phyloP scores from a whole-genome alignment of 495 filamentous ascomycete species.

The Niebla homalea region DNA sequence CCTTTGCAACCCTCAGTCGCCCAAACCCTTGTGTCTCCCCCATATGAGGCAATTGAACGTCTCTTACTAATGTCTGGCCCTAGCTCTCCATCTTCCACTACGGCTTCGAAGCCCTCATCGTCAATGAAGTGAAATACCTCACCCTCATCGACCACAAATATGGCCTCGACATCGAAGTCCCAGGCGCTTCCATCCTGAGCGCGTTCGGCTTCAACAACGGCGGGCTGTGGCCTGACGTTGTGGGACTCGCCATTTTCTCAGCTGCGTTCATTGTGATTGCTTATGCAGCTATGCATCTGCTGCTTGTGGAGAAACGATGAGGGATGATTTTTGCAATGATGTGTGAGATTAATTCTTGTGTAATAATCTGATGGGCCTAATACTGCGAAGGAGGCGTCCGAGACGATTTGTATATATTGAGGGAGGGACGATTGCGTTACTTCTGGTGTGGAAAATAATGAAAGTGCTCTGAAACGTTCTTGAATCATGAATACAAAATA shows the following conservation, averaged over 20 bases:
- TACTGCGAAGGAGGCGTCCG: too few relatives aligned
- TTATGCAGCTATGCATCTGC: slow-evolving; percentile 83
- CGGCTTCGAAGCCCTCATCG: slow-evolving; percentile 88
- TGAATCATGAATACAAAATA: too few relatives aligned
- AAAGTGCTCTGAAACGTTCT: too few relatives aligned
- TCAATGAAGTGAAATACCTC: slow-evolving; percentile 92
- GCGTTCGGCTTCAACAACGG: slow-evolving; percentile 81
- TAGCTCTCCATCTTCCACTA: slow-evolving; percentile 98
- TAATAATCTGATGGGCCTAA: too few relatives aligned
- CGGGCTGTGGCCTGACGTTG: slow-evolving; percentile 74
- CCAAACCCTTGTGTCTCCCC: too few relatives aligned
- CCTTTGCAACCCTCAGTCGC: not conserved
- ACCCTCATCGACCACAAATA: slow-evolving; percentile 86
- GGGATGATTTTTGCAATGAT: too few relatives aligned
- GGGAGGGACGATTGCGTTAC: too few relatives aligned
- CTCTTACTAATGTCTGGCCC: slow-evolving; percentile 10
- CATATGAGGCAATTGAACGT: not conserved
- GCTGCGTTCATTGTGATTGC: slow-evolving; percentile 75
- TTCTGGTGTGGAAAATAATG: too few relatives aligned
- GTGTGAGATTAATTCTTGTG: too few relatives aligned
- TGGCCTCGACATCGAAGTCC: slow-evolving; percentile 90
- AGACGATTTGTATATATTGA: too few relatives aligned
- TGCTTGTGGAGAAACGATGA: slow-evolving; percentile 84
- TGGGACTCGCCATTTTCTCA: slow-evolving; percentile 70
- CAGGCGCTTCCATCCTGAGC: slow-evolving; percentile 84